Evolutionary conservation across 2,329 filamentous ascomycete species (phyloP).

Genomic region (Aspergillus ruber): DNA sequence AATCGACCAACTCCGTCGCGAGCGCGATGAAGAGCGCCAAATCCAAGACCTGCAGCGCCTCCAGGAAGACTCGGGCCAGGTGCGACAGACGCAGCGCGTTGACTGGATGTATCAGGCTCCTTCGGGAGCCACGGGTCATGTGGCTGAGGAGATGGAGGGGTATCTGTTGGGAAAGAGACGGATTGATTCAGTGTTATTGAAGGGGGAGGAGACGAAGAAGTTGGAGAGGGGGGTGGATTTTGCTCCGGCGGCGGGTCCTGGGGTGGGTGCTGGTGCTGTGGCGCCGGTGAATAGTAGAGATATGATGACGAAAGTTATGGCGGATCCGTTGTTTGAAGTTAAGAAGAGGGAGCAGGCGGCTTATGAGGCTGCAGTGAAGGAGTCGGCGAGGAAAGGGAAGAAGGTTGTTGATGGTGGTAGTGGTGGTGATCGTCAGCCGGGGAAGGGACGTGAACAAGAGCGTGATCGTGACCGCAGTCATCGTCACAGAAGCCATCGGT

Average conservation of each 20-base stretch:
- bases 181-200: constrained; percentile 72
- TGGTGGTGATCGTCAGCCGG: constrained; percentile 8
- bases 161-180: constrained; percentile 88
- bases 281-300: constrained; percentile 64
- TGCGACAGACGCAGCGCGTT: constrained; percentile 72
- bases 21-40: constrained; percentile 86
- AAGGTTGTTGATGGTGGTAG: constrained; percentile 13
- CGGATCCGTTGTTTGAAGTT: constrained; percentile 87
- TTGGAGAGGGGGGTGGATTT: constrained; percentile 61
- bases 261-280: constrained; percentile 1
- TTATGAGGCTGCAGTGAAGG: constrained; percentile 53
- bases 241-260: constrained; percentile 10
- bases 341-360: constrained; percentile 84
- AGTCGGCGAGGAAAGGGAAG: constrained; percentile 30
- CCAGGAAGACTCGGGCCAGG: constrained; percentile 81
- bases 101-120: constrained; percentile 99
- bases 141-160: constrained; percentile 80
- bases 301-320: constrained; percentile 75
- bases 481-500: constrained; percentile 17
- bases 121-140: constrained; percentile 63
- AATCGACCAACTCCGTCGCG: constrained; percentile 83
- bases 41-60: constrained; percentile 87
- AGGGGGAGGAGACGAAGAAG: constrained; percentile 73
- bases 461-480: constrained; percentile 13
- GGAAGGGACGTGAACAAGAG: constrained; percentile 5